Conservation (phyloP, 306 rosid species). For the Cicer arietinum region DNA sequence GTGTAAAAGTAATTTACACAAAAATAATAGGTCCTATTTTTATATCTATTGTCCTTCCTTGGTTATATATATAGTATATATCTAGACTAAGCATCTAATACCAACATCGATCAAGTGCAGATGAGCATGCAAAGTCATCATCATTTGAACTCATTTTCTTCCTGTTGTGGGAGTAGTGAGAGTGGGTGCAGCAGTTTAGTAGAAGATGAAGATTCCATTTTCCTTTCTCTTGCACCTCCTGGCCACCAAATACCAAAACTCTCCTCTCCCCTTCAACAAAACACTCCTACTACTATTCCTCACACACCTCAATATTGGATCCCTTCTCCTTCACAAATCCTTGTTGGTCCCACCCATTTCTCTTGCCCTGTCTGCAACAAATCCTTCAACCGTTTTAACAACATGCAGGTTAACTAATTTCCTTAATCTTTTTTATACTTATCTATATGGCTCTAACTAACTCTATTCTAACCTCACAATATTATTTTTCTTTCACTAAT, state of each 20-base stretch:
- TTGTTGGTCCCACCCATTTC: conserved; percentile 93
- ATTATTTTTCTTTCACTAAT: too few relatives aligned
- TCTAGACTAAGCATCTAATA: background rate
- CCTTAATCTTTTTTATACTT: background rate
- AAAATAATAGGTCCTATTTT: too few relatives aligned
- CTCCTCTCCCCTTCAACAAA: conserved; percentile 18
- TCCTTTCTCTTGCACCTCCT: conserved; percentile 82
- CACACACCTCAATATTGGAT: conserved; percentile 79
- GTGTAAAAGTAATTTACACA: too few relatives aligned
- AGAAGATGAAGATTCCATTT: conserved; percentile 65
- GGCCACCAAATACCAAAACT: conserved; percentile 55
- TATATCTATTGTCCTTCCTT: too few relatives aligned
- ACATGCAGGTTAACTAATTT: conserved; percentile 77
- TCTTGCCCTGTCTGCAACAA: conserved; percentile 93
- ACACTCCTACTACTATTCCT: conserved; percentile 48
- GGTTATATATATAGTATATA: too few relatives aligned
- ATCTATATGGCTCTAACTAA: too few relatives aligned
- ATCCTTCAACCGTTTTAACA: conserved; percentile 94
- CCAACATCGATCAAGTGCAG: conserved; percentile 19
- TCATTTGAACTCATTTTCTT: conserved; percentile 45
- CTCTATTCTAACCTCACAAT: too few relatives aligned
- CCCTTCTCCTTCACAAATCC: conserved; percentile 89
- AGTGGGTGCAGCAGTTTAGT: conserved; percentile 39
- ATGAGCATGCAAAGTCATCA: conserved; percentile 65
- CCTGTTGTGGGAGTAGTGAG: conserved; percentile 23